phyloP scores from a whole-genome alignment of 495 filamentous ascomycete species.

The Aspergillus bertholletiae region DNA sequence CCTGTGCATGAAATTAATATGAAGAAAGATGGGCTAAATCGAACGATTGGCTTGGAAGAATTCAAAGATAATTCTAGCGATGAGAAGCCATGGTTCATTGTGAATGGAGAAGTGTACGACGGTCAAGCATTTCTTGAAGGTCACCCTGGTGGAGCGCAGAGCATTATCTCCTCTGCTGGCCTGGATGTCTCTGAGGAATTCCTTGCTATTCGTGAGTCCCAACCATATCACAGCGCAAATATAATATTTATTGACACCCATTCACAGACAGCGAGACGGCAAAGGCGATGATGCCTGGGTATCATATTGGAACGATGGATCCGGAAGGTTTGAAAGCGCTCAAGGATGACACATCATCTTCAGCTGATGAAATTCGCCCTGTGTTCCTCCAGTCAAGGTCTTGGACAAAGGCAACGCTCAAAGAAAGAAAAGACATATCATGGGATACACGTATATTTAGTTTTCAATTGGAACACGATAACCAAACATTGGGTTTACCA shows the following conservation, averaged over 20 bases:
- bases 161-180: constrained; percentile 80
- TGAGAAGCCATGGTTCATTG: constrained; percentile 81
- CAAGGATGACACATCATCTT: constrained; percentile 22
- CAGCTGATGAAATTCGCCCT: constrained; percentile 39
- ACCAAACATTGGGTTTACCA: constrained; percentile 74
- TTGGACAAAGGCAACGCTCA: constrained; percentile 70
- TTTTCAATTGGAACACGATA: constrained; percentile 70
- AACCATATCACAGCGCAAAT: neutral
- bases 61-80: constrained; percentile 65
- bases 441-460: constrained; percentile 82
- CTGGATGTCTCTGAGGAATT: constrained; percentile 92
- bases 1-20: constrained; percentile 71
- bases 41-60: constrained; percentile 66
- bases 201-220: constrained; percentile 78
- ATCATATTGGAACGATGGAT: constrained; percentile 81
- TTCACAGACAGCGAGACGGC: constrained; percentile 80
- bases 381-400: constrained; percentile 67
- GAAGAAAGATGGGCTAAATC: constrained; percentile 65
- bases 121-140: constrained; percentile 78
- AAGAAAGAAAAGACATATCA: constrained; percentile 63
- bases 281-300: constrained; percentile 84
- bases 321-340: constrained; percentile 53
- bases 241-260: constrained; percentile 2
- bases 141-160: constrained; percentile 87
- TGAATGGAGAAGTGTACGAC: constrained; percentile 91